Evolutionary conservation across 768 basidiomycete genomes (phyloP), one percentile per base, ranked within the genome.

Genomic region (Lepiota brunneoincarnata): DNA sequence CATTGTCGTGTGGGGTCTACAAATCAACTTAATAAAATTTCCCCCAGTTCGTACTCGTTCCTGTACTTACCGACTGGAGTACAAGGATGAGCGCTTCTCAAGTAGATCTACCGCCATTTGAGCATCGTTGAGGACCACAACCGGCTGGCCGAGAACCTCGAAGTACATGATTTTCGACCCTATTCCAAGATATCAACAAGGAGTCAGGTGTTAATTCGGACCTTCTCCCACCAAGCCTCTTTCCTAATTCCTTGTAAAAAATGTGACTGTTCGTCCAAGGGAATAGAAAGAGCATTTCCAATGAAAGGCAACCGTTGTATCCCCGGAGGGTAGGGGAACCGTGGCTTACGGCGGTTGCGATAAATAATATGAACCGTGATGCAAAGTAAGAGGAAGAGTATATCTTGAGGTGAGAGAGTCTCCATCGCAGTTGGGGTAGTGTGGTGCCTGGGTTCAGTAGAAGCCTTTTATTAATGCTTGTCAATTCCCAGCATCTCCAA

Each of bases 61-160:
- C 0, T 18, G 1, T 7, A 31, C 26, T 47, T 23, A 47, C 53
- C 53, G 44, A 37, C 47, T 79, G 4, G 84, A 83, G 58, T 84
- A 85, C 42, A 80, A 80, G 14, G 67, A 60, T n/a, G 77, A 80
- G 4, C 79, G 71, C 56, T 77, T 83, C 44, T 84, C 83, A 39
- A 86, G 77, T 1, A 85, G 73, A 28, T 84, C 82, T 37, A 68
- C 68, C 1, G 75, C 75, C 1, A 71, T 67, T 38, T 75, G 59
- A 15, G 71, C 62, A 2, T 76, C 72, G 61, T 82, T 83, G 5
- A 71, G 56, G 43, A 71, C 63, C 7, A 71, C 53, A 11, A 71
- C 47, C 26, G 74, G 71, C 54, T 74, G 75, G 26, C 82, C 80
- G 3, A 83, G 62, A 10, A 78, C 72, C 49, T 72, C 74, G n/a